Evolutionary conservation across 2,329 filamentous ascomycete species (phyloP).

Genomic region (Fusarium lyarnte): DNA sequence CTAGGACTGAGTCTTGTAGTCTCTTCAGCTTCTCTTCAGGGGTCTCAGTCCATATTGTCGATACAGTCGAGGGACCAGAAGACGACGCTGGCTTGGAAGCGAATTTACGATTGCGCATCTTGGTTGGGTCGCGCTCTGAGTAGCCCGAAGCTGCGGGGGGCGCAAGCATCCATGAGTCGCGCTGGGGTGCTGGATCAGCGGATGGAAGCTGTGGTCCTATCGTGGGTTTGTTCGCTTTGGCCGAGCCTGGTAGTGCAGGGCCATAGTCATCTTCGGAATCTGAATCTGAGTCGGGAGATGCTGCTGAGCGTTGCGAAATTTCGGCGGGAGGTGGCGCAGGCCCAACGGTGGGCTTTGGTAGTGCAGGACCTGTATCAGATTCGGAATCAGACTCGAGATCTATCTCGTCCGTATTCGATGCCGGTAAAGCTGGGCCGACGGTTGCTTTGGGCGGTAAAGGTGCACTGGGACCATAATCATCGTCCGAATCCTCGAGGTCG

Average conservation of each 20-base stretch:
- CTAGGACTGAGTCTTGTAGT: constrained; percentile 83
- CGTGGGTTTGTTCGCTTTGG: constrained; percentile 58
- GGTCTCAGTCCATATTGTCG: constrained; percentile 89
- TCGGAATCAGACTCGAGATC: constrained; percentile 51
- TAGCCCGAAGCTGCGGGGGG: constrained; percentile 68
- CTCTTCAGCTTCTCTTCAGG: constrained; percentile 86
- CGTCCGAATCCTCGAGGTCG: constrained; percentile 53
- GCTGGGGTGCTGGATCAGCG: constrained; percentile 62
- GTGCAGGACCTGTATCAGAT: constrained; percentile 50
- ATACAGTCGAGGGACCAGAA: constrained; percentile 54
- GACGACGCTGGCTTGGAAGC: constrained; percentile 66
- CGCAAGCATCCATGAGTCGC: constrained; percentile 87
- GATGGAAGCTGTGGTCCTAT: constrained; percentile 50
- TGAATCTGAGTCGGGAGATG: constrained; percentile 53
- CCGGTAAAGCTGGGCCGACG: constrained; percentile 37
- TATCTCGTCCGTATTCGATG: constrained; percentile 54
- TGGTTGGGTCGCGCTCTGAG: constrained; percentile 80
- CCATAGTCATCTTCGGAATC: constrained; percentile 66
- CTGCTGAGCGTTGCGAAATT: constrained; percentile 24
- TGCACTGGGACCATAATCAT: constrained; percentile 55
- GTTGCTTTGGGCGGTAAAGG: constrained; percentile 30
- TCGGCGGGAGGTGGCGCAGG: constrained; percentile 51
- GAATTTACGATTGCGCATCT: constrained; percentile 84
- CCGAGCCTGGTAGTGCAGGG: constrained; percentile 64
- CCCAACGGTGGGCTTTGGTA: constrained; percentile 43